Conservation (phyloP, 768 basidiomycete species). For the Boletus huronensis region DNA sequence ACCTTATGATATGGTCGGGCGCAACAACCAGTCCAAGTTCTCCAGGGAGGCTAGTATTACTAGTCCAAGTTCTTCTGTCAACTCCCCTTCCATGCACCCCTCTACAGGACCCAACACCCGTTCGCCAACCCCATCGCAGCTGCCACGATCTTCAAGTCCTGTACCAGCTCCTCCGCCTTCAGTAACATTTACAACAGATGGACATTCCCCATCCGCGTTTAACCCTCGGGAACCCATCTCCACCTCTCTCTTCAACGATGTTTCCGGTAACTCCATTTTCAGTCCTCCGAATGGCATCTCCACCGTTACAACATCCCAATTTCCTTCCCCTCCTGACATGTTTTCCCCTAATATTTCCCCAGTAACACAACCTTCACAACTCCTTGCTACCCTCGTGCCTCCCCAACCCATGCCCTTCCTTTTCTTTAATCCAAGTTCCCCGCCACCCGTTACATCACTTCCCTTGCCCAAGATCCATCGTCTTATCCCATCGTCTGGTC, state of each 20-base stretch:
- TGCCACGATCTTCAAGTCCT: conserved; percentile 17
- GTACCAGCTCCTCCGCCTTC: conserved; percentile 5
- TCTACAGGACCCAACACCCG: conserved; percentile 35
- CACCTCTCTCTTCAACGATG: conserved; percentile 5
- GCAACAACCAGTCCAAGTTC: conserved; percentile 39
- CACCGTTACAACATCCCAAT: conserved; percentile 12
- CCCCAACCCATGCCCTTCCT: conserved; percentile 53
- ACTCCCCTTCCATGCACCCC: conserved; percentile 37
- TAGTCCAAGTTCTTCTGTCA: conserved; percentile 47
- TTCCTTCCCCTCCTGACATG: conserved; percentile 17
- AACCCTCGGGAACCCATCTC: conserved; percentile 8
- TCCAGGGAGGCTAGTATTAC: conserved; percentile 56
- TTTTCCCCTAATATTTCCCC: conserved; percentile 17
- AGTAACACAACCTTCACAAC: conserved; percentile 18
- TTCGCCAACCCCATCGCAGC: conserved; percentile 30
- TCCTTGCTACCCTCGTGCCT: conserved; percentile 20
- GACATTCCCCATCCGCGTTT: conserved; percentile 4
- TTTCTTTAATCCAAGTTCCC: conserved; percentile 55
- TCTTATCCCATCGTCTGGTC: conserved; percentile 79
- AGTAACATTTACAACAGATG: conserved; percentile 1
- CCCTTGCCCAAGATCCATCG: conserved; percentile 77
- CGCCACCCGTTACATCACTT: conserved; percentile 44
- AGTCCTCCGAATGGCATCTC: conserved; percentile 13
- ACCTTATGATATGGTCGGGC: conserved; percentile 54
- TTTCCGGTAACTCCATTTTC: conserved; percentile 13